phyloP scores from a whole-genome alignment of 2,329 filamentous ascomycete genomes.

The Pseudocercospora pini-densiflorae region DNA sequence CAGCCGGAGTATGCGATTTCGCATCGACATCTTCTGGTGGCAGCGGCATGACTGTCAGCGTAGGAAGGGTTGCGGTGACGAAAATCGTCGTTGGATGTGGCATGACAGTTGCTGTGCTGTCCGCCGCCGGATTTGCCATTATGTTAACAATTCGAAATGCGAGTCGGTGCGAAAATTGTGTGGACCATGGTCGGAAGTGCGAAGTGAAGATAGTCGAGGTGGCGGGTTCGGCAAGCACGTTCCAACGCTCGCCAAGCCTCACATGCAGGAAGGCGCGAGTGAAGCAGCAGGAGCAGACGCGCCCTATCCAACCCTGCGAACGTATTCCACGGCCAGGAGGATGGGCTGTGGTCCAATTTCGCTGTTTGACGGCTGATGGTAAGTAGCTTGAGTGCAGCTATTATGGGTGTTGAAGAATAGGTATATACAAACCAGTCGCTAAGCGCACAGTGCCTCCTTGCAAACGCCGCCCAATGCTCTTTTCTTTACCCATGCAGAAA shows the following conservation, averaged over 20 bases:
- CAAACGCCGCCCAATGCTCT: constrained; percentile 1
- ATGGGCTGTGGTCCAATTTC: not conserved
- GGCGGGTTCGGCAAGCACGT: not conserved
- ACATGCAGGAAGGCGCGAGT: constrained; percentile 13
- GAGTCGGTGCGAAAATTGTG: not conserved
- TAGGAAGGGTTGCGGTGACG: not conserved
- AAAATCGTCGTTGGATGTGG: not conserved
- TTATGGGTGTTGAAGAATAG: constrained; percentile 10
- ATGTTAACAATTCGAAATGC: not conserved
- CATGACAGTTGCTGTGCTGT: not conserved
- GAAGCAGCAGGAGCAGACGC: constrained; percentile 9
- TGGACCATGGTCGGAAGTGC: not conserved
- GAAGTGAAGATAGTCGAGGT: not conserved
- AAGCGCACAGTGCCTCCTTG: not conserved
- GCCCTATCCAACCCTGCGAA: not conserved
- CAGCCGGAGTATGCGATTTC: not conserved
- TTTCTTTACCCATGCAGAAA: not conserved
- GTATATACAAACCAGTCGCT: constrained; percentile 19
- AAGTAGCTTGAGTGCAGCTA: not conserved
- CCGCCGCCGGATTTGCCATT: not conserved
- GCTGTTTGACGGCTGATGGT: not conserved
- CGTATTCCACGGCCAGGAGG: not conserved
- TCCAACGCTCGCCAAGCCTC: not conserved
- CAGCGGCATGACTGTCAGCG: not conserved
- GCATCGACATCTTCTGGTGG: not conserved